Conservation (phyloP, 495 filamentous ascomycete genomes). For the Lophiostoma macrostomum region DNA sequence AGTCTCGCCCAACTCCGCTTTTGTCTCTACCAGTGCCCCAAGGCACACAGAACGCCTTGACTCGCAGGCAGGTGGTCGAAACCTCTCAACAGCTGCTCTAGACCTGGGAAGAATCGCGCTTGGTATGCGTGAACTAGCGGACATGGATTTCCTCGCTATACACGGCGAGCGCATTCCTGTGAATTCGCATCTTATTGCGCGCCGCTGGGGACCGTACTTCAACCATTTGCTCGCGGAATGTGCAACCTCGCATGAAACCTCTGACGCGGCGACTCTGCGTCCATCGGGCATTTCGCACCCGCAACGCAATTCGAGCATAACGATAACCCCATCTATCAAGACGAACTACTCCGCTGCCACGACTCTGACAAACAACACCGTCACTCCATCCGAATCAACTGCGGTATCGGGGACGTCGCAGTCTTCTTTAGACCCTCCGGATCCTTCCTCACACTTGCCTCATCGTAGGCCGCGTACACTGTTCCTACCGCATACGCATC, state of each 20-base stretch:
- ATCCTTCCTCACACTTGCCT: slow-evolving; percentile 54
- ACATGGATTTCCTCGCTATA: slow-evolving; percentile 93
- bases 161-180: slow-evolving; percentile 88
- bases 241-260: slow-evolving; percentile 53
- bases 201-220: slow-evolving; percentile 93
- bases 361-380: slow-evolving; percentile 36
- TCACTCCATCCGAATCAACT: slow-evolving; percentile 26
- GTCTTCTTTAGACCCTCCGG: slow-evolving; percentile 39
- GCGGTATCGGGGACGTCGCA: slow-evolving; percentile 35
- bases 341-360: slow-evolving; percentile 58
- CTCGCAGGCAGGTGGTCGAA: slow-evolving; percentile 63
- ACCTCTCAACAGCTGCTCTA: slow-evolving; percentile 66
- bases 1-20: slow-evolving; percentile 71
- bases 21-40: slow-evolving; percentile 74
- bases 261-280: slow-evolving; percentile 55
- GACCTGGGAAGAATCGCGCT: slow-evolving; percentile 82
- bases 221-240: slow-evolving; percentile 83
- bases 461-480: slow-evolving; percentile 76
- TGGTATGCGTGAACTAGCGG: slow-evolving; percentile 76
- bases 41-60: slow-evolving; percentile 12
- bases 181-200: slow-evolving; percentile 81
- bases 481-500: slow-evolving; percentile 87
- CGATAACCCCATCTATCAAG: slow-evolving; percentile 72
- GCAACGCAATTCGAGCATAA: slow-evolving; percentile 73
- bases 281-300: slow-evolving; percentile 38